These are phyloP conservation scores for Aspergillus udagawae DNA, from an alignment of 2,329 filamentous ascomycete species.

Conservation along the genomic window DNA sequence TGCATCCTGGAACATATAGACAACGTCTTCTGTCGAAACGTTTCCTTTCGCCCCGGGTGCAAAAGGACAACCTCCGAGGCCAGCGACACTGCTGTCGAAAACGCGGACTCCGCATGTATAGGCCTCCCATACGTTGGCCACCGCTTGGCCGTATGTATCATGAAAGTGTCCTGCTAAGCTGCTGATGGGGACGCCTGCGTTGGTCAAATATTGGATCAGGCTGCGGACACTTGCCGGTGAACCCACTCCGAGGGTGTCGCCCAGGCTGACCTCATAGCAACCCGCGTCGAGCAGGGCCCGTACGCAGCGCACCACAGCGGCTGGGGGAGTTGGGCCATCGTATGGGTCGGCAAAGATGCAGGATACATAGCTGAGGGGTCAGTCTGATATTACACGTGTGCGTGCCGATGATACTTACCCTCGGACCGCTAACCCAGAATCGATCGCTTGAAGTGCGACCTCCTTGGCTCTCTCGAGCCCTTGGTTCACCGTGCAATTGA, in stretches of 20 bases:
- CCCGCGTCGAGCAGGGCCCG: conserved; percentile 74
- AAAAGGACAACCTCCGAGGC: conserved; percentile 80
- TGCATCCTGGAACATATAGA: conserved; percentile 61
- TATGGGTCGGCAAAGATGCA: conserved; percentile 45
- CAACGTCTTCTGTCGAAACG: conserved; percentile 77
- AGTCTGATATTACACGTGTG: neutral
- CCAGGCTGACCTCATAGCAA: conserved; percentile 84
- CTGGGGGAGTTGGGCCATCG: conserved; percentile 51
- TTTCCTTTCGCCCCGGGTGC: conserved; percentile 83
- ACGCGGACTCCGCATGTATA: conserved; percentile 72
- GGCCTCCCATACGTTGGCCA: conserved; percentile 74
- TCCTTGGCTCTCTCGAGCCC: conserved; percentile 31
- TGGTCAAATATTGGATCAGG: conserved; percentile 30
- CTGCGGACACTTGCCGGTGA: conserved; percentile 46
- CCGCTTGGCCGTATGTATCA: conserved; percentile 79
- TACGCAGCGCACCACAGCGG: conserved; percentile 47
- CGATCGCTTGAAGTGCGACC: conserved; percentile 27
- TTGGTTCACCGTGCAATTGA: conserved; percentile 38
- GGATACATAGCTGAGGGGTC: conserved; percentile 29
- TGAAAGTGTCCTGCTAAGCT: conserved; percentile 83
- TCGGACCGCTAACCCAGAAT: conserved; percentile 29
- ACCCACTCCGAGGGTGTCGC: conserved; percentile 88
- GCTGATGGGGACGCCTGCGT: conserved; percentile 58
- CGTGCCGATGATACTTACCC: conserved; percentile 18
- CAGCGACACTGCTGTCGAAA: conserved; percentile 76